A percentile compares a stretch with the other conserved stretches of the same genome.
These are phyloP conservation scores for Xerocomus brunneocitrinus DNA, from an alignment of 768 basidiomycete species.

Conservation along the genomic window DNA sequence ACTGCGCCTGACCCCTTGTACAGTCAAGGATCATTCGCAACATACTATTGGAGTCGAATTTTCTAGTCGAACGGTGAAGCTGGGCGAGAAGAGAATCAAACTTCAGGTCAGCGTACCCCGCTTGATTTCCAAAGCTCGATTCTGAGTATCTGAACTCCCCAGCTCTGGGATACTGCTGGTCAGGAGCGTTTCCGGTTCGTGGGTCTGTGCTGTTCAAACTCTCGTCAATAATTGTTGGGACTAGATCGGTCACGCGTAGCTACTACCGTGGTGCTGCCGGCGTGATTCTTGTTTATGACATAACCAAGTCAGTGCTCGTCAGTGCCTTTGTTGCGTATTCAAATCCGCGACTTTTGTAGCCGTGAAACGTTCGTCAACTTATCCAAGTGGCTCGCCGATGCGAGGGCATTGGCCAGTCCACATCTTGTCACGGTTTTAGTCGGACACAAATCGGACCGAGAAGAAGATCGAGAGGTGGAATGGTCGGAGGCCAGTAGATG, in stretches of 20 bases:
- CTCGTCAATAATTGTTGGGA: constrained; percentile 11
- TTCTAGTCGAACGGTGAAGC: constrained; percentile 85
- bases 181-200: constrained; percentile 87
- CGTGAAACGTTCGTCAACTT: constrained; percentile 84
- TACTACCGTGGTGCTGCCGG: constrained; percentile 96
- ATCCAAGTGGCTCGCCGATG: constrained; percentile 89
- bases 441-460: constrained; percentile 92
- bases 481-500: constrained; percentile 93
- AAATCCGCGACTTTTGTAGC: constrained; percentile 39
- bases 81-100: constrained; percentile 93
- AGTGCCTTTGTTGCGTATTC: background rate
- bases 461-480: constrained; percentile 93
- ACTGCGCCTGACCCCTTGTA: constrained; percentile 5
- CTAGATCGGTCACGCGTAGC: constrained; percentile 85
- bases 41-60: constrained; percentile 99
- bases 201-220: constrained; percentile 7
- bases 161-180: constrained; percentile 98
- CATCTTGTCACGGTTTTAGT: constrained; percentile 87
- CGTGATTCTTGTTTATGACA: constrained; percentile 90
- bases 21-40: constrained; percentile 94
- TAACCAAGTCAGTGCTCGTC: constrained; percentile 60
- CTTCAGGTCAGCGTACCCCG: constrained; percentile 65
- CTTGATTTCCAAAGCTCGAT: background rate
- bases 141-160: constrained; percentile 13
- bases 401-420: constrained; percentile 86